A percentile compares a stretch with the other conserved stretches of the same genome.
Evolutionary conservation across 2,329 filamentous ascomycete genomes (phyloP).

Genomic region (Pseudocercospora crystallina): DNA sequence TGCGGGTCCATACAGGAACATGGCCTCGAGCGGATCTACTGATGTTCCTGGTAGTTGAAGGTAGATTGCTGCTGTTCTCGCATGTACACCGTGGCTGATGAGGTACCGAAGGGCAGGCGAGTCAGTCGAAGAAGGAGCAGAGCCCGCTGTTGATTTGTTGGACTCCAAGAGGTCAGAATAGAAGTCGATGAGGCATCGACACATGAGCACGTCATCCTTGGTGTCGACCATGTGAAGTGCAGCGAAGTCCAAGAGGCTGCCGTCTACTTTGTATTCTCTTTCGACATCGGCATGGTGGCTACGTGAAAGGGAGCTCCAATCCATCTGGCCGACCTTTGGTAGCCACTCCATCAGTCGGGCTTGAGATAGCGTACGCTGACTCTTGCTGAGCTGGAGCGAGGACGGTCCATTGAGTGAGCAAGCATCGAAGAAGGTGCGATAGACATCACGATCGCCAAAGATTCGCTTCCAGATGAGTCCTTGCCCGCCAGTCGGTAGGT

Average conservation of each 20-base stretch:
- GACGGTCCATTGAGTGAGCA: conserved; percentile 48
- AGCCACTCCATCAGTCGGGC: conserved; percentile 60
- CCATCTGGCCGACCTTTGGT: conserved; percentile 52
- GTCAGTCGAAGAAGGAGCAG: conserved; percentile 3
- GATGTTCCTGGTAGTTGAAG: conserved; percentile 48
- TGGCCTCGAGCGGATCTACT: conserved; percentile 52
- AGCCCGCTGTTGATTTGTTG: conserved; percentile 4
- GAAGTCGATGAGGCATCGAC: conserved; percentile 60
- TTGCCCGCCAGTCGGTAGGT: conserved; percentile 39
- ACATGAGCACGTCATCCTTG: conserved; percentile 58
- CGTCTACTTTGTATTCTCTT: conserved; percentile 34
- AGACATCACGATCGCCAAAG: conserved; percentile 61
- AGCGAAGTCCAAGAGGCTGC: conserved; percentile 56
- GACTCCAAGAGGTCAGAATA: conserved; percentile 51
- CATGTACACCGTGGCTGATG: conserved; percentile 51
- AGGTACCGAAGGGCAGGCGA: conserved; percentile 52
- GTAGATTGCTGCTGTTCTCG: conserved; percentile 51
- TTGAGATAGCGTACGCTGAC: conserved; percentile 60
- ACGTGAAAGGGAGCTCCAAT: conserved; percentile 55
- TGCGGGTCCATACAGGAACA: conserved; percentile 55
- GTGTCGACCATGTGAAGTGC: conserved; percentile 57
- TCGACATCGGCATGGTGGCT: conserved; percentile 57
- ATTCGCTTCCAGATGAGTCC: conserved; percentile 62
- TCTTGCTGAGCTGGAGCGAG: conserved; percentile 45
- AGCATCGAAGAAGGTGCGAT: conserved; percentile 56